Evolutionary conservation across 768 basidiomycete species (phyloP), one percentile per base, ranked within the genome.

Genomic region (Boletus edulis): DNA sequence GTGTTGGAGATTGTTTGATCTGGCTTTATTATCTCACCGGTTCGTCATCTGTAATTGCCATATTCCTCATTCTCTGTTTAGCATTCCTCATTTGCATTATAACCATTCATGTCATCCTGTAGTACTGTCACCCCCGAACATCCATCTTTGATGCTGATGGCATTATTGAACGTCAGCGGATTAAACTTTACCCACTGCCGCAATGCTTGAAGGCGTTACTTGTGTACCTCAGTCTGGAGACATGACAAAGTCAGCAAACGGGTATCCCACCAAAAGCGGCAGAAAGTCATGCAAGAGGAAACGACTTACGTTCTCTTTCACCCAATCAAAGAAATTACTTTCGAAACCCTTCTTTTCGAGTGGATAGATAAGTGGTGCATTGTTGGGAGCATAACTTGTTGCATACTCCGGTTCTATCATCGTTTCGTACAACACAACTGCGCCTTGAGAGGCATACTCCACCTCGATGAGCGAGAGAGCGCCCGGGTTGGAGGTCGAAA

Each of bases 401-500:
- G 62, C 67, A 52, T 63, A 66, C 13, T 63, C 63, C 11, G 56
- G 61, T 17, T 68, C 63, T 3, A 57, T 62, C 60, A 70, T 55
- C 10, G 62, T 49, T 38, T 67, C 68, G 35, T 56, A 70, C 24
- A 72, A 29, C 9, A 55, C 55, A 6, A 17, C 32, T 9, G 62
- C 62, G 24, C 51, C 59, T 46, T 50, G 52, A 11, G 56, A 46
- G 11, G 51, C 40, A 45, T 66, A 56, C 24, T 59, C 57, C 2
- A 52, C 27, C 8, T 51, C 29, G 18, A 58, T 29, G 11, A 51
- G 51, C 1, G 54, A 48, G 10, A 64, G 50, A n/a, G 49, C 61
- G 4, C 58, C 59, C 0, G 54, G 11, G 27, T 53, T 40, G 24
- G 49, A 63, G 31, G 9, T 47, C 14, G 62, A 62, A 42, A 53